A percentile compares a stretch with the other conserved stretches of the same genome.
phyloP scores from a whole-genome alignment of 2,329 filamentous ascomycete species.

The Epichloe elymi region DNA sequence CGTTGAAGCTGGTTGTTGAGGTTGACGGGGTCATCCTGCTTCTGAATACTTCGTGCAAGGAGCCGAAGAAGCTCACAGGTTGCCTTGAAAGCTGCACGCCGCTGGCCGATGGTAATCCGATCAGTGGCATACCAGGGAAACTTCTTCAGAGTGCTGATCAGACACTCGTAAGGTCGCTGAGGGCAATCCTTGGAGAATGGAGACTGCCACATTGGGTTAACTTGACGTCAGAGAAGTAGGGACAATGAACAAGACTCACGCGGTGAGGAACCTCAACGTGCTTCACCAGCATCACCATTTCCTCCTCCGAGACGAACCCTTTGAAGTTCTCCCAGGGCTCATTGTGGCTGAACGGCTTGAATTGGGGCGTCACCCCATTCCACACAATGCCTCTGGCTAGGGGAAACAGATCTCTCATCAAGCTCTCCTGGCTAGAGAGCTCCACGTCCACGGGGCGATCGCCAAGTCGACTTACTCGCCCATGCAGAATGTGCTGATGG shows the following conservation, averaged over 20 bases:
- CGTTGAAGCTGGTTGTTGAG: constrained; percentile 40
- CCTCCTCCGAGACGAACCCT: constrained; percentile 47
- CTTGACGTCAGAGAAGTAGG: not conserved
- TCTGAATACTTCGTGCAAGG: constrained; percentile 29
- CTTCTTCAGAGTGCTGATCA: constrained; percentile 51
- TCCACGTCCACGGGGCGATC: constrained; percentile 44
- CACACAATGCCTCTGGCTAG: constrained; percentile 42
- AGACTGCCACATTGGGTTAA: constrained; percentile 27
- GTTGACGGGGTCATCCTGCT: constrained; percentile 25
- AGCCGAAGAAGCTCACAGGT: constrained; percentile 34
- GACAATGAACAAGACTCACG: constrained; percentile 29
- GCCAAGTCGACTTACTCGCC: constrained; percentile 37
- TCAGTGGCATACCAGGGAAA: constrained; percentile 48
- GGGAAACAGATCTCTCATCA: constrained; percentile 51
- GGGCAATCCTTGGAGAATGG: constrained; percentile 47
- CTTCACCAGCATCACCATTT: constrained; percentile 50
- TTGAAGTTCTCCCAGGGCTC: constrained; percentile 41
- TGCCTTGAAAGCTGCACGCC: constrained; percentile 37
- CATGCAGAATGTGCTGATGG: constrained; percentile 22
- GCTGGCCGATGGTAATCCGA: constrained; percentile 44
- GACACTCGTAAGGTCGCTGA: constrained; percentile 50
- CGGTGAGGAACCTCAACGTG: constrained; percentile 48
- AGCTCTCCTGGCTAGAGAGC: constrained; percentile 38
- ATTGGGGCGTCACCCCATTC: constrained; percentile 32
- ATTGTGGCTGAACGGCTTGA: constrained; percentile 18